A percentile compares a stretch with the other conserved stretches of the same genome.
Evolutionary conservation across 768 basidiomycete genomes (phyloP).

Genomic region (Phlegmacium glaucopus): DNA sequence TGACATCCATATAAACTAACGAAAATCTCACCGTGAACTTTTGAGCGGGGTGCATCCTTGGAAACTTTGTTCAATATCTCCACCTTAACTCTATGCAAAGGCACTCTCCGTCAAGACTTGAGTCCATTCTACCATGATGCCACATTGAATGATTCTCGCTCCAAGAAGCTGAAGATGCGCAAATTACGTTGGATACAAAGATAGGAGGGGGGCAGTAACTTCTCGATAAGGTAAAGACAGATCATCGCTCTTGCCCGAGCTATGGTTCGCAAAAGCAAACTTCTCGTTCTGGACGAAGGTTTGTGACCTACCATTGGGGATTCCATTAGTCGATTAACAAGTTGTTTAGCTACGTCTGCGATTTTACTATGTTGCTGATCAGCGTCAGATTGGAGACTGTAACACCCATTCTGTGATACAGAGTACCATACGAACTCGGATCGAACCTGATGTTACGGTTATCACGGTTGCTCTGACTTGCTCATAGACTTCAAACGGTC

Average conservation of each 20-base stretch:
- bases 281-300: slow-evolving; percentile 59
- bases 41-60: background rate
- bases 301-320: slow-evolving; percentile 13
- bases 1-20: background rate
- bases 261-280: slow-evolving; percentile 47
- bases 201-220: slow-evolving; percentile 57
- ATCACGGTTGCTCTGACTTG: slow-evolving; percentile 65
- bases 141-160: slow-evolving; percentile 30
- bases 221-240: slow-evolving; percentile 71
- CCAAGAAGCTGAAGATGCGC: slow-evolving; percentile 37
- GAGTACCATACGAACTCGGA: slow-evolving; percentile 58
- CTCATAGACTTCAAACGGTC: slow-evolving; percentile 62
- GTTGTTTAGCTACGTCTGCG: background rate
- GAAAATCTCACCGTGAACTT: background rate
- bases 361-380: background rate
- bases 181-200: slow-evolving; percentile 38
- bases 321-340: background rate
- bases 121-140: slow-evolving; percentile 56
- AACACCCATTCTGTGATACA: slow-evolving; percentile 66
- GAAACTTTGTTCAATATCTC: background rate
- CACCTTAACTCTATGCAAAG: slow-evolving; percentile 15
- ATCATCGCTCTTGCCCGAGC: slow-evolving; percentile 61
- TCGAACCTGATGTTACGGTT: slow-evolving; percentile 52
- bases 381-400: slow-evolving; percentile 31
- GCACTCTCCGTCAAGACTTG: slow-evolving; percentile 55